Percentiles rank a stretch among this genome's conserved stretches.
Evolutionary conservation across 1,139 yeast species (phyloP).

Genomic region (Pichia sp.): DNA sequence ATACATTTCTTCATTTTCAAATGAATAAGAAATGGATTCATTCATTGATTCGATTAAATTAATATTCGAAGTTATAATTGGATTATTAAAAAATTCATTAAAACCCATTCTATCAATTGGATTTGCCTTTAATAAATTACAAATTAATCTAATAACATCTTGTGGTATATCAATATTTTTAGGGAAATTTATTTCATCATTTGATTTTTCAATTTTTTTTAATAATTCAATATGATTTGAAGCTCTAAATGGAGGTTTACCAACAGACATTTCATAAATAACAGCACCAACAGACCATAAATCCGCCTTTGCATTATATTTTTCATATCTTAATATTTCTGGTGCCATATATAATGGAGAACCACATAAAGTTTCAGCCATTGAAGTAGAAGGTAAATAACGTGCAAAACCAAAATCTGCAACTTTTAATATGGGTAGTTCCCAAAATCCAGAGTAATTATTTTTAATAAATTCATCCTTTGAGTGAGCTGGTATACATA

Average conservation of each 20-base stretch:
- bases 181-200: slow-evolving; percentile 75
- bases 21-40: slow-evolving; percentile 59
- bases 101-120: slow-evolving; percentile 87
- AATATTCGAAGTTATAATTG: slow-evolving; percentile 40
- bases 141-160: slow-evolving; percentile 62
- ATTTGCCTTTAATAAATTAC: slow-evolving; percentile 70
- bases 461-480: slow-evolving; percentile 49
- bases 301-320: slow-evolving; percentile 95
- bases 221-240: slow-evolving; percentile 85
- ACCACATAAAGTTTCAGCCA: slow-evolving; percentile 97
- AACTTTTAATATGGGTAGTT: slow-evolving; percentile 80
- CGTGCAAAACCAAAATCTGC: slow-evolving; percentile 99
- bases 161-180: slow-evolving; percentile 51
- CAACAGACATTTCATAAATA: slow-evolving; percentile 88
- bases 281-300: slow-evolving; percentile 98
- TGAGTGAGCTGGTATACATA: slow-evolving; percentile 69
- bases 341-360: slow-evolving; percentile 99
- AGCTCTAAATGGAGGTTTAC: slow-evolving; percentile 93
- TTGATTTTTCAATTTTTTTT: slow-evolving; percentile 74
- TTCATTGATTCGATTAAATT: slow-evolving; percentile 38
- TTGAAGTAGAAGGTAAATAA: slow-evolving; percentile 80
- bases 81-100: slow-evolving; percentile 73
- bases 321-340: slow-evolving; percentile 87
- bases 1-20: slow-evolving; percentile 70
- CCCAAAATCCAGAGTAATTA: slow-evolving; percentile 75